These are phyloP conservation scores for Rhodosporidiobolus odoratus DNA, from an alignment of 768 basidiomycete genomes.

Conservation along the genomic window DNA sequence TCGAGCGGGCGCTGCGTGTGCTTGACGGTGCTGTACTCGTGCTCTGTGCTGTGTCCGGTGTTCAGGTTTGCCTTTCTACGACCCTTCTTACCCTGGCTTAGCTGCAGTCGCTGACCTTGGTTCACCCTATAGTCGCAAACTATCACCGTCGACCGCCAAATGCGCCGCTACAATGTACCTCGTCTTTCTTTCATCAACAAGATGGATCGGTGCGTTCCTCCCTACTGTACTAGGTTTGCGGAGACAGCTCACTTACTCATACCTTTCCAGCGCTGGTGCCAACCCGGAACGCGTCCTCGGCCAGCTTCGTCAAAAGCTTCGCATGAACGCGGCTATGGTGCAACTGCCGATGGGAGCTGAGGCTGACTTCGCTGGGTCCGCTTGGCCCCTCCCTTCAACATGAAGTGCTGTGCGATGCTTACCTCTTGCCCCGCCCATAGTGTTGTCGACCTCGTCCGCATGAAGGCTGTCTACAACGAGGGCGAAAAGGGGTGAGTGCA, in stretches of 20 bases:
- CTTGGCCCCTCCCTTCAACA: too few species aligned
- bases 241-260: background rate
- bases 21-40: slow-evolving; percentile 95
- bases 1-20: slow-evolving; percentile 91
- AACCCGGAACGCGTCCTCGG: slow-evolving; percentile 93
- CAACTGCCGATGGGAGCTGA: slow-evolving; percentile 92
- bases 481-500: slow-evolving; percentile 79
- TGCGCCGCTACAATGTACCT: slow-evolving; percentile 93
- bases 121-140: slow-evolving; percentile 71
- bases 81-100: background rate
- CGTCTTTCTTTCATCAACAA: slow-evolving; percentile 96
- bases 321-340: slow-evolving; percentile 86
- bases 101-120: background rate
- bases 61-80: slow-evolving; percentile 59
- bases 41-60: slow-evolving; percentile 92
- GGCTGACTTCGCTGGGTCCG: slow-evolving; percentile 66
- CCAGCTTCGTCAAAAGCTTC: slow-evolving; percentile 85
- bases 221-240: too few species aligned
- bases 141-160: slow-evolving; percentile 97
- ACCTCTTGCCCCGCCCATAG: too few species aligned
- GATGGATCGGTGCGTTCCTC: slow-evolving; percentile 71
- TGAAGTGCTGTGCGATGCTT: background rate
- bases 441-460: slow-evolving; percentile 86
- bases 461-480: slow-evolving; percentile 91
- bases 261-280: slow-evolving; percentile 68